Percentiles rank a stretch among this genome's conserved stretches.
Conservation (phyloP, 2,329 filamentous ascomycete species). For the Talaromyces sp. region DNA sequence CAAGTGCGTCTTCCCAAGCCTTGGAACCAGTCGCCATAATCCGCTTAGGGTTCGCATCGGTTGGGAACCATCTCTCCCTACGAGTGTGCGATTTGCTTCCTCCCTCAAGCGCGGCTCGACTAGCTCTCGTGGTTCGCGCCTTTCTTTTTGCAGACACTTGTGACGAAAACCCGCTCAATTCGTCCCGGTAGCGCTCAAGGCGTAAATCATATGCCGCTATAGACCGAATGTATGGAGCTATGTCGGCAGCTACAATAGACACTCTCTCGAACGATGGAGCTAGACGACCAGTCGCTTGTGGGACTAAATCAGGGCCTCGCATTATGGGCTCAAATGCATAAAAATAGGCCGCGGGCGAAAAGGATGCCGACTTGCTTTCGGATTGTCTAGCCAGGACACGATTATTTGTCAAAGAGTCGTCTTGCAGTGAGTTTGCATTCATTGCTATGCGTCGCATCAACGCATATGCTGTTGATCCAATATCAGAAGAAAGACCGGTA, state of each 20-base stretch:
- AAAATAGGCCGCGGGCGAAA: conserved; percentile 44
- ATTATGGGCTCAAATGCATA: conserved; percentile 55
- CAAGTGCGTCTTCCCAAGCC: conserved; percentile 42
- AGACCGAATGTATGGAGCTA: conserved; percentile 84
- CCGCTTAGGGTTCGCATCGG: conserved; percentile 57
- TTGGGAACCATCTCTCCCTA: conserved; percentile 69
- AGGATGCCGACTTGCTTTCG: conserved; percentile 22
- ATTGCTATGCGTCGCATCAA: conserved; percentile 31
- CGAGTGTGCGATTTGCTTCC: conserved; percentile 66
- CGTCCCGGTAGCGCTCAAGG: conserved; percentile 66
- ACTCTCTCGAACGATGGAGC: conserved; percentile 74
- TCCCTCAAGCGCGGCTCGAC: conserved; percentile 74
- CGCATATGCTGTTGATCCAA: conserved; percentile 35
- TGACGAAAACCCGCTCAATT: conserved; percentile 62
- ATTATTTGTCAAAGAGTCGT: conserved; percentile 26
- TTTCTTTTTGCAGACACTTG: conserved; percentile 59
- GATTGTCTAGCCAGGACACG: conserved; percentile 34
- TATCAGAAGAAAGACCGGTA: conserved; percentile 35
- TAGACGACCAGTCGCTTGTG: conserved; percentile 35
- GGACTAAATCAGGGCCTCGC: conserved; percentile 36
- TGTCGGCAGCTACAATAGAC: conserved; percentile 66
- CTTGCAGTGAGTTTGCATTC: not conserved
- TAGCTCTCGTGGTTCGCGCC: conserved; percentile 69
- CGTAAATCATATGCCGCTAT: conserved; percentile 76
- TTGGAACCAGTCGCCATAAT: conserved; percentile 64